Evolutionary conservation across 164 flowering plant genomes (phyloP), one percentile per base, ranked within the genome.

Genomic region (Aristolochia fimbriata): DNA sequence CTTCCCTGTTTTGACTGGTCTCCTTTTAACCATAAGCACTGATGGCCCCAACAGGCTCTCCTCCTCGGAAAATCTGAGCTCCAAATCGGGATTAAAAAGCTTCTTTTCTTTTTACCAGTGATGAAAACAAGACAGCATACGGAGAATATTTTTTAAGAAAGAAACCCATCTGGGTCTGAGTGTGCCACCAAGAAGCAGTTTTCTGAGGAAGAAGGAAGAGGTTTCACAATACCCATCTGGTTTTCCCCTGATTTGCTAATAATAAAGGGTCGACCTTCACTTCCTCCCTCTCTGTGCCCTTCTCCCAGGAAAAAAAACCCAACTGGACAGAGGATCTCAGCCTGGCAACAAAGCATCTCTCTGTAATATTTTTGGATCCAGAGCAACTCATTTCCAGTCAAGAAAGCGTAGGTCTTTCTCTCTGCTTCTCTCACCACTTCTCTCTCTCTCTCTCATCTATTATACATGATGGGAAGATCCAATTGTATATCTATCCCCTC

Each of bases 51-150:
- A 25, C 12, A 45, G 20, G 65, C 51, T 30, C 51, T 30, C 12
- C 37, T 46, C 51, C 45, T 27, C 41, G 21, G 59, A 60, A 27
- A 57, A 56, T 61, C 60, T 31, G 17, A 57, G 51, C 64, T 51
- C 56, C 62, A 51, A 59, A 63, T 31, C 49, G 43, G 57, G 59
- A 56, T 57, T 51, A 66, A 66, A 51, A 67, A 60, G 62, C 48
- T 51, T 66, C 63, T 52, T 23, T 61, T 22, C 78, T 71, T 76
- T 81, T 80, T 47, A 68, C 72, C 71, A 64, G 72, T 50, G 71
- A 68, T 66, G 73, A 73, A 57, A 65, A 56, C 55, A 62, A 54
- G 47, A 66, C 43, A n/a, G 64, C 20, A 51, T 27, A 43, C 46
- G 64, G 70, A 73, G 68, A 77, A 73, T 27, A 2, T 27, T 27